Percentiles rank a stretch among this genome's conserved stretches.
These are phyloP conservation scores for Rutstroemia sydowiana DNA, from an alignment of 2,329 filamentous ascomycete genomes.

Conservation along the genomic window DNA sequence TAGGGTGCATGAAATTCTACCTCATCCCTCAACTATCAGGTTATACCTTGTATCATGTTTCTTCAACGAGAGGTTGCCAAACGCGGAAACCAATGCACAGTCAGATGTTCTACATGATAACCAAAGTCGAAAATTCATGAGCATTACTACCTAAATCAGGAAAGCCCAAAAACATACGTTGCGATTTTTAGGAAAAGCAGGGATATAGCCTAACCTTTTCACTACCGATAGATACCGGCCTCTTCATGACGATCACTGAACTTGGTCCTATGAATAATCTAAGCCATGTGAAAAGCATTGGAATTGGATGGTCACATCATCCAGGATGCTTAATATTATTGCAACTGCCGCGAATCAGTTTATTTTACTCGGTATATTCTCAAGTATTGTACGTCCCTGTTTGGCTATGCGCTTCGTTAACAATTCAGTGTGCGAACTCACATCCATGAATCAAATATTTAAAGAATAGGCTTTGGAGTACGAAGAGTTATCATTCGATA, in stretches of 20 bases:
- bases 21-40: conserved; percentile 2
- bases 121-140: neutral
- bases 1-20: conserved; percentile 1
- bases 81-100: neutral
- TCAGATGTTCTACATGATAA: neutral
- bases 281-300: neutral
- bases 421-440: too few relatives aligned
- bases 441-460: too few relatives aligned
- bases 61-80: neutral
- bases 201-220: neutral
- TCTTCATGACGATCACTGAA: neutral
- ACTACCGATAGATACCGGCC: neutral
- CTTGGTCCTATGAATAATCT: neutral
- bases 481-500: too few relatives aligned
- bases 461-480: too few relatives aligned
- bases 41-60: conserved; percentile 1
- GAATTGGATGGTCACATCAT: neutral
- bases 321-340: neutral
- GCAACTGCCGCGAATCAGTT: neutral
- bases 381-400: too few relatives aligned
- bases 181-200: neutral
- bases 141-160: neutral
- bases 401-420: too few relatives aligned
- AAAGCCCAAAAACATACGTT: neutral
- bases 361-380: too few relatives aligned